A percentile compares a stretch with the other conserved stretches of the same genome.
Evolutionary conservation across 495 filamentous ascomycete species (phyloP).

Genomic region (Hyaloscypha finlandica): DNA sequence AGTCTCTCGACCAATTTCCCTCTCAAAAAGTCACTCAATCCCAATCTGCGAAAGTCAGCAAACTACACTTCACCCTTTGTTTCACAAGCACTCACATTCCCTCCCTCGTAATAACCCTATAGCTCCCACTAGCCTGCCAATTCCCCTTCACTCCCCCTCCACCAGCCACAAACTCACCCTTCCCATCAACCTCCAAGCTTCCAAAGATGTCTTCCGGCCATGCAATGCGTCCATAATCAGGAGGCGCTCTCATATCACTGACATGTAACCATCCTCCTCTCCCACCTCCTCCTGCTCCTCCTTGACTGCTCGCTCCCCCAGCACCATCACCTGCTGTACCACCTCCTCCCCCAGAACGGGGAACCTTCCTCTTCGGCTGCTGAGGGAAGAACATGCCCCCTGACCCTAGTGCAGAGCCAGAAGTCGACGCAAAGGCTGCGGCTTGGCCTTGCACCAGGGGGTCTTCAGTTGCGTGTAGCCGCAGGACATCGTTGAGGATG

Average conservation of each 20-base stretch:
- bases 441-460: slow-evolving; percentile 75
- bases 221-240: slow-evolving; percentile 88
- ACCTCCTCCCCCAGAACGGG: slow-evolving; percentile 43
- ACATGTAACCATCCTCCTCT: slow-evolving; percentile 90
- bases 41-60: slow-evolving; percentile 44
- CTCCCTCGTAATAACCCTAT: slow-evolving; percentile 67
- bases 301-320: slow-evolving; percentile 78
- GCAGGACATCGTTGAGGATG: slow-evolving; percentile 74
- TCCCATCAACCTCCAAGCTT: slow-evolving; percentile 79
- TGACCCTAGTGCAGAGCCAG: slow-evolving; percentile 68
- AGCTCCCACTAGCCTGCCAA: slow-evolving; percentile 67
- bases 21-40: slow-evolving; percentile 56
- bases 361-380: slow-evolving; percentile 37
- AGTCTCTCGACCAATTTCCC: slow-evolving; percentile 56
- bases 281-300: slow-evolving; percentile 79
- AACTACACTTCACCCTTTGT: background rate
- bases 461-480: slow-evolving; percentile 69
- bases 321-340: slow-evolving; percentile 59
- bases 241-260: slow-evolving; percentile 77
- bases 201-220: slow-evolving; percentile 94
- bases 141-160: slow-evolving; percentile 45
- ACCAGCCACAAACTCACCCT: slow-evolving; percentile 64
- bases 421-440: slow-evolving; percentile 73
- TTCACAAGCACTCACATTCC: slow-evolving; percentile 59
- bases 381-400: slow-evolving; percentile 65